A percentile compares a stretch with the other conserved stretches of the same genome.
Evolutionary conservation across 2,329 filamentous ascomycete species (phyloP).

Genomic region (Cercospora sp.): DNA sequence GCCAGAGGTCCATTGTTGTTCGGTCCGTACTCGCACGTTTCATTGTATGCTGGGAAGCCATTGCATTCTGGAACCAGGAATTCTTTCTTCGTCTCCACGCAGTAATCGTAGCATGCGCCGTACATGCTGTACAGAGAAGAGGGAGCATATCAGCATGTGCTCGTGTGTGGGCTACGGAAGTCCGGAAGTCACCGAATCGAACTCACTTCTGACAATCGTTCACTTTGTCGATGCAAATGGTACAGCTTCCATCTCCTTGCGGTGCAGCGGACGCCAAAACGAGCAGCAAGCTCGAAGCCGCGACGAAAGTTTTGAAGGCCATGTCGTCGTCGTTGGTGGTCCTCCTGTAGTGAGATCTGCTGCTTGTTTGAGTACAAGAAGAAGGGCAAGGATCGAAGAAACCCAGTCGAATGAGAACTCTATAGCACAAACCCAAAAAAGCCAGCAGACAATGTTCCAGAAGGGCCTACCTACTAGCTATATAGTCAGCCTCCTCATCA

Average conservation of each 20-base stretch:
- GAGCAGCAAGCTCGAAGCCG: neutral
- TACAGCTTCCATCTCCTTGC: neutral
- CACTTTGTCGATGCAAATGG: neutral
- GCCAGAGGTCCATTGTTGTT: neutral
- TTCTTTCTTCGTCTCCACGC: neutral
- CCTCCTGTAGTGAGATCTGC: neutral
- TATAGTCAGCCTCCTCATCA: neutral
- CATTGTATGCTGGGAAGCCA: neutral
- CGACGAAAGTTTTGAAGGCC: neutral
- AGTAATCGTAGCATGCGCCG: neutral
- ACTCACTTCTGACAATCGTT: conserved; percentile 4
- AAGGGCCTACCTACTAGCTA: neutral
- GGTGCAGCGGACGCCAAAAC: neutral
- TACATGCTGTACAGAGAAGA: neutral
- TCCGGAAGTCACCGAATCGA: neutral
- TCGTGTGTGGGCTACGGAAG: neutral
- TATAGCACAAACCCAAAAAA: neutral
- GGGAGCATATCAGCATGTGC: neutral
- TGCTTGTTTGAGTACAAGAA: neutral
- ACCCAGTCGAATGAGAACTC: neutral
- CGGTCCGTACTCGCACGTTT: neutral
- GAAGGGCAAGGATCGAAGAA: neutral
- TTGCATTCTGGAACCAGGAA: neutral
- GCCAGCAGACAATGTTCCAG: neutral
- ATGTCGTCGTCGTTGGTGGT: neutral